Evolutionary conservation across 352 stramenopile genomes (phyloP).

Genomic region (Pythium dissotocum): DNA sequence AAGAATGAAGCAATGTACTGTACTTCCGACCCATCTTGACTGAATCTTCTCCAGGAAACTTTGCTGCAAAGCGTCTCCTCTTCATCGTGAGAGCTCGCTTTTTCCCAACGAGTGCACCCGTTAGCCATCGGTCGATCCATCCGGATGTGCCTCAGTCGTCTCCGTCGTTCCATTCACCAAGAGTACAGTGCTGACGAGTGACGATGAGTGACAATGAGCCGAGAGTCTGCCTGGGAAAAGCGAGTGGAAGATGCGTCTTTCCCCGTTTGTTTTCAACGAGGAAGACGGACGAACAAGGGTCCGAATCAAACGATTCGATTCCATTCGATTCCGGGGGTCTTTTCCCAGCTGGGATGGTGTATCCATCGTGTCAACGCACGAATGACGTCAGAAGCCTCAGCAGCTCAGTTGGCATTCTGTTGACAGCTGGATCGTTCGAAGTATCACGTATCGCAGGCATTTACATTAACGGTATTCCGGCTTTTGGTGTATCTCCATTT

Average conservation of each 20-base stretch:
- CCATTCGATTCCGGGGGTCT: background rate
- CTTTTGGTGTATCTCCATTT: background rate
- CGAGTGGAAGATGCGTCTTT: too few relatives aligned
- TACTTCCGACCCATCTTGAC: too few relatives aligned
- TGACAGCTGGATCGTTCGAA: conserved; percentile 2
- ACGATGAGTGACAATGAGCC: too few relatives aligned
- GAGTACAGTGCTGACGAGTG: too few relatives aligned
- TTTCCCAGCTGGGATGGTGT: background rate
- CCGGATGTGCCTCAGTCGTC: background rate
- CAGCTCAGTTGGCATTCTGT: background rate
- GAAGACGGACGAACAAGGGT: background rate
- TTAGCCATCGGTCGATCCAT: background rate
- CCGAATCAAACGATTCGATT: background rate
- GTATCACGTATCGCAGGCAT: background rate
- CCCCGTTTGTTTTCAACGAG: background rate
- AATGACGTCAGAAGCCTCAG: background rate
- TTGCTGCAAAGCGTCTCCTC: too few relatives aligned
- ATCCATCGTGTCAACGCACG: background rate
- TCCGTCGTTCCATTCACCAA: too few relatives aligned
- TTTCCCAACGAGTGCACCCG: conserved; percentile 1
- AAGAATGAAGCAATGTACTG: too few relatives aligned
- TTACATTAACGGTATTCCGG: background rate
- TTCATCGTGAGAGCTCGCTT: background rate
- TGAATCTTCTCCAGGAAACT: too few relatives aligned
- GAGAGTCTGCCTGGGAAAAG: too few relatives aligned